phyloP scores from a whole-genome alignment of 2,329 filamentous ascomycete species.

The Ceratocystis ficicola region DNA sequence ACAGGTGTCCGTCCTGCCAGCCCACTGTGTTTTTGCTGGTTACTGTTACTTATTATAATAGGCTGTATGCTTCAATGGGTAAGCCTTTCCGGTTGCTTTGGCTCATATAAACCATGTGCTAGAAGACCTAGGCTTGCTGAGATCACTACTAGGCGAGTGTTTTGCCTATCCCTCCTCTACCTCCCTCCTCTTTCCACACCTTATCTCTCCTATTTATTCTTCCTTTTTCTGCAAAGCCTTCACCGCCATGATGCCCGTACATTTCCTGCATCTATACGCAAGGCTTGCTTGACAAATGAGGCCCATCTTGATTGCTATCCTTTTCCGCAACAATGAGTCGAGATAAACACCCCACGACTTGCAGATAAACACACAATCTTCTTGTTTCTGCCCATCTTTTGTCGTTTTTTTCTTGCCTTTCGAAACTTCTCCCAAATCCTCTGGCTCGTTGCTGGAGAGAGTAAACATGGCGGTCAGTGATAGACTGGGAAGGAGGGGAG shows the following conservation, averaged over 20 bases:
- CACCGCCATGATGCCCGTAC: not conserved
- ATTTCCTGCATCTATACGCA: not conserved
- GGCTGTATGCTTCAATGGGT: too few species aligned
- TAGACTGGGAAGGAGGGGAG: not conserved
- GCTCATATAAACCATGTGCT: not conserved
- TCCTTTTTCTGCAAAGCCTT: not conserved
- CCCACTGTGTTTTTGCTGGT: not conserved
- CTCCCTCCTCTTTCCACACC: too few species aligned
- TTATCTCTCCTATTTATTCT: too few species aligned
- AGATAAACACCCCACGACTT: not conserved
- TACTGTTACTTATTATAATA: too few species aligned
- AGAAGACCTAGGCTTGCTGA: not conserved
- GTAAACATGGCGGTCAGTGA: not conserved
- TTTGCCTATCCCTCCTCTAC: not conserved
- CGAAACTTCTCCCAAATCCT: not conserved
- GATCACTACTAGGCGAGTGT: not conserved
- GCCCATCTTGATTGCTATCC: not conserved
- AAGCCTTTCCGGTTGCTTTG: not conserved
- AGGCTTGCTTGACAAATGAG: not conserved
- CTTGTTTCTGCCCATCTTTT: not conserved
- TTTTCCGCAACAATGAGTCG: not conserved
- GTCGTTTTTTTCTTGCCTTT: not conserved
- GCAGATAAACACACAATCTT: not conserved
- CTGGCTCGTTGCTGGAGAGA: not conserved
- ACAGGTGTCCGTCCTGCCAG: not conserved